These are phyloP conservation scores for Crassisporium funariophilum DNA, from an alignment of 768 basidiomycete species.

Conservation along the genomic window DNA sequence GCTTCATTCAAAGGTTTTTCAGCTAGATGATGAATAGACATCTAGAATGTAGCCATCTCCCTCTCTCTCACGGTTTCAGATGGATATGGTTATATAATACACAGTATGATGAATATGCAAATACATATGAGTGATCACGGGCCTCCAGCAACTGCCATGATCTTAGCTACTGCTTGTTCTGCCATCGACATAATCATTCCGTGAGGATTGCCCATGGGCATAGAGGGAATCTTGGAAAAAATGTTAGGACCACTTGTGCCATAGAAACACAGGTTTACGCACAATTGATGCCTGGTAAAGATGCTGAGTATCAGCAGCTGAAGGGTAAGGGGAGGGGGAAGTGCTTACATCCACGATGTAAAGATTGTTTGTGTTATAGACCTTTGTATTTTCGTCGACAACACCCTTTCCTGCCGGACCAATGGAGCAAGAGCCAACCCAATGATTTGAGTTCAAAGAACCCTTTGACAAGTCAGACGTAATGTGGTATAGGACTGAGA, in stretches of 20 bases:
- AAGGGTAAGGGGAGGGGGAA: slow-evolving; percentile 7
- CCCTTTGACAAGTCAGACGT: slow-evolving; percentile 16
- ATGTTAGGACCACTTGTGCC: not conserved
- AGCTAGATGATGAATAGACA: no score
- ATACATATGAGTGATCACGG: no score
- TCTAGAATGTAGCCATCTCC: no score
- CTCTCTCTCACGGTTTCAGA: no score
- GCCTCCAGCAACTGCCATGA: slow-evolving; percentile 55
- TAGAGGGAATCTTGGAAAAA: slow-evolving; percentile 42
- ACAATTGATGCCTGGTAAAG: slow-evolving; percentile 36
- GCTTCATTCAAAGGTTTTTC: no score
- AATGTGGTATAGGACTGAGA: not conserved
- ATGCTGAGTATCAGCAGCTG: not conserved
- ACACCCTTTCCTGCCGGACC: slow-evolving; percentile 40
- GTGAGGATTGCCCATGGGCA: slow-evolving; percentile 62
- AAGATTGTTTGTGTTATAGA: slow-evolving; percentile 49
- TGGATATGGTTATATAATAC: no score
- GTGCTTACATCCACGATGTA: slow-evolving; percentile 54
- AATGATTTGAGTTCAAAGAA: slow-evolving; percentile 62
- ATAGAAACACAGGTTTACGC: slow-evolving; percentile 16
- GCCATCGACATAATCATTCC: slow-evolving; percentile 57
- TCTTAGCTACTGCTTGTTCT: slow-evolving; percentile 58
- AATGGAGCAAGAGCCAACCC: slow-evolving; percentile 59
- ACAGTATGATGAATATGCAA: no score
- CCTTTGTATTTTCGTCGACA: slow-evolving; percentile 61